Evolutionary conservation across 1,284 basidiomycete species (phyloP).

Genomic region (Cryptococcus deneoformans): DNA sequence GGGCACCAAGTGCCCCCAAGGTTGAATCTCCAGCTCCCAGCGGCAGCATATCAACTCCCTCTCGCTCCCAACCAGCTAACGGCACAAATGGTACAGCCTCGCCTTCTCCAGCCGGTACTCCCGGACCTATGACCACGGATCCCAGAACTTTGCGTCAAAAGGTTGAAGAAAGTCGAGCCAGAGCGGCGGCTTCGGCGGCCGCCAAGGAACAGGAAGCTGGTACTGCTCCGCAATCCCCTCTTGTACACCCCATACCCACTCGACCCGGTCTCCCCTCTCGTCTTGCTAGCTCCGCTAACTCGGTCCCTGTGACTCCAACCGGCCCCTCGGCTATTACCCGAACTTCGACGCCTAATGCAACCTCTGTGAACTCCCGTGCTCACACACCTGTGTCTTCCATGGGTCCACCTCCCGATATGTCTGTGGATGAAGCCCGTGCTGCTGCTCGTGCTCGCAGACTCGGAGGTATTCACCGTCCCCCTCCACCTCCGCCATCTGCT

Average conservation of each 20-base stretch:
- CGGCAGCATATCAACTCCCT: no score
- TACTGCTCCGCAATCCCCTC: background rate
- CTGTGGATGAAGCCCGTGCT: constrained; percentile 29
- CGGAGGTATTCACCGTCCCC: constrained; percentile 22
- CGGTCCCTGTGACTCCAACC: background rate
- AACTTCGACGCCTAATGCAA: constrained; percentile 1
- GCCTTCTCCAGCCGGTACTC: constrained; percentile 5
- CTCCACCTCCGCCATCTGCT: constrained; percentile 14
- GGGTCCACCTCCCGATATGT: constrained; percentile 25
- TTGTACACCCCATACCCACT: background rate
- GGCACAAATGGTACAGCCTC: constrained; percentile 1
- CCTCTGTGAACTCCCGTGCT: background rate
- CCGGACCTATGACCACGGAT: constrained; percentile 11
- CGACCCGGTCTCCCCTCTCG: background rate
- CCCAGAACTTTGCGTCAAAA: constrained; percentile 28
- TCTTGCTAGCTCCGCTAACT: background rate
- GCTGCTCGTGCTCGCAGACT: constrained; percentile 34
- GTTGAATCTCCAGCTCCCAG: no score
- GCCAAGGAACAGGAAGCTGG: constrained; percentile 12
- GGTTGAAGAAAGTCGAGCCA: constrained; percentile 21
- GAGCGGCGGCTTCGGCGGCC: background rate
- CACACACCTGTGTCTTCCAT: constrained; percentile 14
- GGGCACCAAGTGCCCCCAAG: background rate
- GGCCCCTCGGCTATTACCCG: constrained; percentile 1
- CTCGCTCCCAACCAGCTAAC: no score